A percentile compares a stretch with the other conserved stretches of the same genome.
Evolutionary conservation across 164 flowering plant genomes (phyloP).

Genomic region (Liriodendron chinense): DNA sequence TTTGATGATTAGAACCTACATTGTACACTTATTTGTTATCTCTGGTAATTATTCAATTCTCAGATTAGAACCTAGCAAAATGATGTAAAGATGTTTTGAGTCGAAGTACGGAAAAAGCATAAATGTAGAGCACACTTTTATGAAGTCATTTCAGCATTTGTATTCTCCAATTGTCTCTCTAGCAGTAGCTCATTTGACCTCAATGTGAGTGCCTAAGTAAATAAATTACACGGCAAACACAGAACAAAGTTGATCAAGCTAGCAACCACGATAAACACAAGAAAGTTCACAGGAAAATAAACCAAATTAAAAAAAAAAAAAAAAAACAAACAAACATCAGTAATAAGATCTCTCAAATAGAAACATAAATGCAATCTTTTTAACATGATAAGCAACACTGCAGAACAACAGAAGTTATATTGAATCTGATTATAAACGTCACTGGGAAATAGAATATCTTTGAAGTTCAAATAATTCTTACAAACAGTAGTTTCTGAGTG

Average conservation of each 20-base stretch:
- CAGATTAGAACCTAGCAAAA: neutral
- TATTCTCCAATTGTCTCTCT: slow-evolving; percentile 80
- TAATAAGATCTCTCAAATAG: neutral
- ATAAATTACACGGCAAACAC: neutral
- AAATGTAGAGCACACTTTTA: slow-evolving; percentile 48
- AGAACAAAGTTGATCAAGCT: neutral
- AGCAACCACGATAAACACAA: neutral
- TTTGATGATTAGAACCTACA: neutral
- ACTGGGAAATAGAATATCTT: neutral
- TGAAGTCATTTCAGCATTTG: slow-evolving; percentile 67
- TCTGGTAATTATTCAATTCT: neutral
- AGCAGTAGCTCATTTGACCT: slow-evolving; percentile 91
- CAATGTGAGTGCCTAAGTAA: slow-evolving; percentile 72
- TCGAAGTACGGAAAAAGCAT: neutral
- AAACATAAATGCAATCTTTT: neutral
- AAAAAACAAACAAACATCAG: neutral
- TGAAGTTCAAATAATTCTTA: too few species aligned
- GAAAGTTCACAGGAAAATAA: too few species aligned
- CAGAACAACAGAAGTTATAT: neutral
- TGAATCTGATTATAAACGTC: neutral
- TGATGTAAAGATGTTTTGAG: neutral
- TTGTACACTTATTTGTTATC: neutral
- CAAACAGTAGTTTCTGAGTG: too few species aligned
- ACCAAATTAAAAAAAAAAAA: neutral
- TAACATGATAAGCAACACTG: neutral